Evolutionary conservation across 2,329 filamentous ascomycete species (phyloP), one percentile per base, ranked within the genome.

Genomic region (Blumeria graminis): DNA sequence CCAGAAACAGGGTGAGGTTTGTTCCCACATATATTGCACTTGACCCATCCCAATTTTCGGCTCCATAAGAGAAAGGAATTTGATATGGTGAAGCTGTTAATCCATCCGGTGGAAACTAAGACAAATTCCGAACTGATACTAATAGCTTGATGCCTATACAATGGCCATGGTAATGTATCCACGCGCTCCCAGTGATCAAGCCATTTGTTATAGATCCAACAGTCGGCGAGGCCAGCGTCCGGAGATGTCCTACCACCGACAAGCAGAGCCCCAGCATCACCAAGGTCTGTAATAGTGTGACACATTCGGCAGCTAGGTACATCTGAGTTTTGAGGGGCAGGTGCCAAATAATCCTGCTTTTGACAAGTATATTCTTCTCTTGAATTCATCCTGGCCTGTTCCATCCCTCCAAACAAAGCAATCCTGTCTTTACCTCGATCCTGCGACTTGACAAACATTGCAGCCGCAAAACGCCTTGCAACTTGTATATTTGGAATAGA

Each of bases 181-280:
- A 78, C 74, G 60, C 72, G 74, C 57, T 73, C 72, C 87, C 87
- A 94, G 13, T 66, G 34, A 46, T 67, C 67, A 1, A 63, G 60
- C 3, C 72, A 72, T 55, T 75, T 75, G 55, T 76, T 72, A 60
- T 82, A 78, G 1, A 88, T 62, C 86, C 86, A 95, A 62, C 84
- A 88, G 66, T 92, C 85, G 38, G 71, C 71, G 45, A 86, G 71
- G 1, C 80, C 80, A 34, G 74, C 75, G 11, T 80, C 73, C 4
- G 89, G 88, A 7, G 86, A 90, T n/a, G 76, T 74, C 58, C 89
- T 76, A 5, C 90, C 90, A 28, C 90, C 89, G 34, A 78, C 74
- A 51, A 94, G 71, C 10, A 95, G 68, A 58, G 74, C 75, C 14
- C 76, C 76, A 22, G 69, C 68, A 36, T 72, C 69, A 1, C 74